Conservation (phyloP, 345 rosid species). For the Gossypium herbaceum region DNA sequence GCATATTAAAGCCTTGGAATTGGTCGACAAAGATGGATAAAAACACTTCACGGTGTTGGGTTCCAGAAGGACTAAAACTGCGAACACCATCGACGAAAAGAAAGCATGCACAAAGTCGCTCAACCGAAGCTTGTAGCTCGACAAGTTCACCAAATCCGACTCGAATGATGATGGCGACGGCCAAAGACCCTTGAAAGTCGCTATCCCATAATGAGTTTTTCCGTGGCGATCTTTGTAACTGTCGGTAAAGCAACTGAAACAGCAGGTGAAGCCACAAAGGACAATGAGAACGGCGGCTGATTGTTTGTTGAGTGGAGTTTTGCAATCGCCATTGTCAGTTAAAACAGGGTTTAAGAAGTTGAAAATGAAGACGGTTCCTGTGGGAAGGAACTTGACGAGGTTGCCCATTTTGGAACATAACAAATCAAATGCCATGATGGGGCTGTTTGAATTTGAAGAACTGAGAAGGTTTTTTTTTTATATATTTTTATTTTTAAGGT, state of each 20-base stretch:
- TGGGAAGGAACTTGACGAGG: constrained; percentile 81
- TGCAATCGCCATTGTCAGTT: constrained; percentile 64
- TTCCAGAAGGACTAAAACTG: constrained; percentile 46
- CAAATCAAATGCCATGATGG: not conserved
- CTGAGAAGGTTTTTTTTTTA: not conserved
- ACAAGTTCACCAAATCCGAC: constrained; percentile 38
- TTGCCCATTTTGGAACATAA: constrained; percentile 30
- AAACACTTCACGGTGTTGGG: constrained; percentile 54
- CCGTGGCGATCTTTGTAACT: constrained; percentile 53
- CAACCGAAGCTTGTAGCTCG: constrained; percentile 47
- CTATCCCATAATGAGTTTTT: constrained; percentile 53
- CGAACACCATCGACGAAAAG: constrained; percentile 50
- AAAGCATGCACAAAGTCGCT: constrained; percentile 64
- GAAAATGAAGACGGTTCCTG: constrained; percentile 76
- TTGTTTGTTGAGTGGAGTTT: constrained; percentile 38
- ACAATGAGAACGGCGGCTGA: constrained; percentile 41
- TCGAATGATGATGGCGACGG: constrained; percentile 24
- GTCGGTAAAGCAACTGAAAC: constrained; percentile 70
- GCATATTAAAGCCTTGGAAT: constrained; percentile 39
- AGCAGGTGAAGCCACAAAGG: constrained; percentile 64
- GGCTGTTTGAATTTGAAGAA: not conserved
- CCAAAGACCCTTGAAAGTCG: constrained; percentile 61
- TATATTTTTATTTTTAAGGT: not conserved
- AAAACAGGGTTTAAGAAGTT: constrained; percentile 79
- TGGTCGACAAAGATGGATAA: constrained; percentile 47